phyloP scores from a whole-genome alignment of 2,329 filamentous ascomycete species.

The Exophiala sp. region DNA sequence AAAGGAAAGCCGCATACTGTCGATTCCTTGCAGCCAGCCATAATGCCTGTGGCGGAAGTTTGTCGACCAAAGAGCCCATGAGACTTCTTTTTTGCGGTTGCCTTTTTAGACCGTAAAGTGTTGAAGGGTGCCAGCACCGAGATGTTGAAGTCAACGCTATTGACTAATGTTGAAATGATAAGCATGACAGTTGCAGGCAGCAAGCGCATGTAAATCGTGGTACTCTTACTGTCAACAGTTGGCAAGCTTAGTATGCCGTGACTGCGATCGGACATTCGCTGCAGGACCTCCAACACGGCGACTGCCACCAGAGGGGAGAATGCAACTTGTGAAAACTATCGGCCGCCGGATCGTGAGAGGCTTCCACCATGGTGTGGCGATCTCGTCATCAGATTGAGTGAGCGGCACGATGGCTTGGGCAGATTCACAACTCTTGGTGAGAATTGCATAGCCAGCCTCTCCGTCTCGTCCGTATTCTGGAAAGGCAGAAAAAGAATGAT shows the following conservation, averaged over 20 bases:
- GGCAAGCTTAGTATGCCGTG: too few species aligned
- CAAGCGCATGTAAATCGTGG: conserved; percentile 29
- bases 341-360: conserved; percentile 15
- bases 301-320: too few species aligned
- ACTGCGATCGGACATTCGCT: conserved; percentile 22
- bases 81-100: not conserved
- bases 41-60: conserved; percentile 8
- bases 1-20: conserved; percentile 24
- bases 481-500: too few species aligned
- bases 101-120: conserved; percentile 1
- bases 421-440: too few species aligned
- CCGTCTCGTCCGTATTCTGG: too few species aligned
- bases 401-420: too few species aligned
- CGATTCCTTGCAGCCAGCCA: conserved; percentile 5
- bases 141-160: conserved; percentile 26
- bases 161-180: conserved; percentile 17
- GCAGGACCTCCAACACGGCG: conserved; percentile 18
- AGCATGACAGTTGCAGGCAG: conserved; percentile 28
- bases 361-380: conserved; percentile 15
- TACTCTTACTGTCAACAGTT: too few species aligned
- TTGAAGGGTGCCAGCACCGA: conserved; percentile 18
- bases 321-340: too few species aligned
- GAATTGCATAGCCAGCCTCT: too few species aligned
- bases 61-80: conserved; percentile 4
- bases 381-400: too few species aligned